A percentile compares a stretch with the other conserved stretches of the same genome.
phyloP scores from a whole-genome alignment of 768 basidiomycete species.

The Termitomyces sp. region DNA sequence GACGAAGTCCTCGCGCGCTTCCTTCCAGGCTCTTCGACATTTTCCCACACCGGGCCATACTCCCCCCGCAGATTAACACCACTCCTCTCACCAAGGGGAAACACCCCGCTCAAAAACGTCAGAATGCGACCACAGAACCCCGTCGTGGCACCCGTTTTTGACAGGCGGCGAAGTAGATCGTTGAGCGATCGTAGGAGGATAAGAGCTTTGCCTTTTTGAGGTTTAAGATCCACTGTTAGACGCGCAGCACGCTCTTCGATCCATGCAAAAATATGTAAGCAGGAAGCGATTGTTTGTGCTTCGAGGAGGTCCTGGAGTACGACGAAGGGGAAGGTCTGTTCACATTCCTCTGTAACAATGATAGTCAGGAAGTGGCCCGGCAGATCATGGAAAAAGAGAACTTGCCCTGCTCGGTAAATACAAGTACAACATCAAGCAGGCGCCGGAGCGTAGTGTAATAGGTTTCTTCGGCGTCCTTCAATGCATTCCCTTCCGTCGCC shows the following conservation, averaged over 20 bases:
- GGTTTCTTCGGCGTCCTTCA: conserved; percentile 38
- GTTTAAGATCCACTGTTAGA: conserved; percentile 73
- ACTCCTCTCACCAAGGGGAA: conserved; percentile 83
- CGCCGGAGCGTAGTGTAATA: conserved; percentile 62
- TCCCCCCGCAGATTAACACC: conserved; percentile 91
- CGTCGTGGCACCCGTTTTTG: conserved; percentile 80
- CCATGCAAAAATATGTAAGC: conserved; percentile 86
- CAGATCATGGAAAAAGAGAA: conserved; percentile 4
- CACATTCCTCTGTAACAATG: conserved; percentile 59
- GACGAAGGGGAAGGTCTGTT: conserved; percentile 64
- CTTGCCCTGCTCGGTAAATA: conserved; percentile 74
- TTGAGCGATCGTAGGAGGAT: conserved; percentile 81
- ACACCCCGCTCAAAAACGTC: conserved; percentile 80
- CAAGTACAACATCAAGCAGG: conserved; percentile 67
- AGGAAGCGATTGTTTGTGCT: conserved; percentile 78
- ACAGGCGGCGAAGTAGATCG: conserved; percentile 79
- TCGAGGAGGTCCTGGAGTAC: conserved; percentile 81
- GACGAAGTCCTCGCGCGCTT: conserved; percentile 25
- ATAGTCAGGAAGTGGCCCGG: neutral
- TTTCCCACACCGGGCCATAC: conserved; percentile 76
- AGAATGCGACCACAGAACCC: conserved; percentile 88
- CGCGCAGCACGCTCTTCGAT: conserved; percentile 67
- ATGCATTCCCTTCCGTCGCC: conserved; percentile 63
- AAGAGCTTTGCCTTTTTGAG: conserved; percentile 85
- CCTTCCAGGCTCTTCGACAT: conserved; percentile 36